phyloP scores from a whole-genome alignment of 2,329 filamentous ascomycete species.

The Immersiporthe knoxdaviesiana region DNA sequence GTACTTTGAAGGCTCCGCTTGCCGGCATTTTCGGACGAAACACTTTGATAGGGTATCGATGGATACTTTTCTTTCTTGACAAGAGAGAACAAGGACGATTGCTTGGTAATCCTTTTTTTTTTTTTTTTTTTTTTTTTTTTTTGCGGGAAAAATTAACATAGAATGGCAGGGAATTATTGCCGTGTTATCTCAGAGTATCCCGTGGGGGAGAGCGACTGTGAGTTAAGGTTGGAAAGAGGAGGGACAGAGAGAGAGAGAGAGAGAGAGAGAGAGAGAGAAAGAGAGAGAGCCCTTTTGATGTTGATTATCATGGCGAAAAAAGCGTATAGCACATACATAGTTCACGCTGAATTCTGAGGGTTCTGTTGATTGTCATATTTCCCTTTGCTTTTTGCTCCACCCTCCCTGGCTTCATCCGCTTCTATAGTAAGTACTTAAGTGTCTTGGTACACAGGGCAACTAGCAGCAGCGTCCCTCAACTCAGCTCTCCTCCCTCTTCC shows the following conservation, averaged over 20 bases:
- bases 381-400: conserved; percentile 12
- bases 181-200: not conserved
- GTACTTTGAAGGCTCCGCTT: not conserved
- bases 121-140: not conserved
- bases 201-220: not conserved
- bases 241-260: no score
- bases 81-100: not conserved
- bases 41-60: not conserved
- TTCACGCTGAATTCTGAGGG: not conserved
- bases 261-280: no score
- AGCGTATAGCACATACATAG: not conserved
- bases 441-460: conserved; percentile 27
- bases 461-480: conserved; percentile 3
- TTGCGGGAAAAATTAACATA: not conserved
- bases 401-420: conserved; percentile 20
- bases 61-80: not conserved
- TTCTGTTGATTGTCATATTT: not conserved
- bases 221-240: not conserved
- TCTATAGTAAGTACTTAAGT: conserved; percentile 24
- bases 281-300: no score
- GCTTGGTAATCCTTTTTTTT: not conserved
- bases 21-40: not conserved
- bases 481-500: not conserved
- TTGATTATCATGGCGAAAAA: no score
- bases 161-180: not conserved